Conservation (phyloP, 768 basidiomycete genomes). For the Lactarius sp. region DNA sequence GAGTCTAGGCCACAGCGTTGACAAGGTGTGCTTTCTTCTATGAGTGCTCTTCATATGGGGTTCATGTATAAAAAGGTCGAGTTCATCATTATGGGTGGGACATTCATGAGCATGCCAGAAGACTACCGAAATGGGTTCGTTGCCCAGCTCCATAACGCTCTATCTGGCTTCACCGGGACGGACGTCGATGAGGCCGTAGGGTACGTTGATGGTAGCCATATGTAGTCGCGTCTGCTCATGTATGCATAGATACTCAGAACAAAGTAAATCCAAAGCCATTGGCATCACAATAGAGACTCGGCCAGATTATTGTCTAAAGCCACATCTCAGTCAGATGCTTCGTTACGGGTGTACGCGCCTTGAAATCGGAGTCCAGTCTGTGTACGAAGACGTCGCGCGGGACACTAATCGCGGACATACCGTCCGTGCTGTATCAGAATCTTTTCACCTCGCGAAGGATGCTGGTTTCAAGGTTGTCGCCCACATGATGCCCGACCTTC, state of each 20-base stretch:
- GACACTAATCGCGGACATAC: slow-evolving; percentile 99
- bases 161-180: slow-evolving; percentile 89
- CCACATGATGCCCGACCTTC: slow-evolving; percentile 99
- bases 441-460: slow-evolving; percentile 96
- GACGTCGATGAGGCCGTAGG: slow-evolving; percentile 95
- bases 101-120: slow-evolving; percentile 99
- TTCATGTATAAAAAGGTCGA: slow-evolving; percentile 48
- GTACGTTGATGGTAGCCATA: slow-evolving; percentile 34
- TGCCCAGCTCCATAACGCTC: slow-evolving; percentile 93
- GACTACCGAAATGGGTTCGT: slow-evolving; percentile 92
- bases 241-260: slow-evolving; percentile 78
- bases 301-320: slow-evolving; percentile 95
- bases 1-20: slow-evolving; percentile 92
- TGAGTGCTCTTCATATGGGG: background rate
- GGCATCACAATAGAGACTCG: slow-evolving; percentile 99
- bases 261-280: slow-evolving; percentile 96
- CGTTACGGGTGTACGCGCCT: slow-evolving; percentile 97
- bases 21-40: slow-evolving; percentile 64
- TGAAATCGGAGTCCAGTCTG: slow-evolving; percentile 98
- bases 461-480: slow-evolving; percentile 99
- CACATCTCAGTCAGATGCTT: slow-evolving; percentile 98
- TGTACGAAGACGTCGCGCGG: slow-evolving; percentile 98
- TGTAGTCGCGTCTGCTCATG: background rate
- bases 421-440: slow-evolving; percentile 93
- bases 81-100: slow-evolving; percentile 96